Evolutionary conservation across 2,329 filamentous ascomycete species (phyloP).

Genomic region (Penicillium sp.): DNA sequence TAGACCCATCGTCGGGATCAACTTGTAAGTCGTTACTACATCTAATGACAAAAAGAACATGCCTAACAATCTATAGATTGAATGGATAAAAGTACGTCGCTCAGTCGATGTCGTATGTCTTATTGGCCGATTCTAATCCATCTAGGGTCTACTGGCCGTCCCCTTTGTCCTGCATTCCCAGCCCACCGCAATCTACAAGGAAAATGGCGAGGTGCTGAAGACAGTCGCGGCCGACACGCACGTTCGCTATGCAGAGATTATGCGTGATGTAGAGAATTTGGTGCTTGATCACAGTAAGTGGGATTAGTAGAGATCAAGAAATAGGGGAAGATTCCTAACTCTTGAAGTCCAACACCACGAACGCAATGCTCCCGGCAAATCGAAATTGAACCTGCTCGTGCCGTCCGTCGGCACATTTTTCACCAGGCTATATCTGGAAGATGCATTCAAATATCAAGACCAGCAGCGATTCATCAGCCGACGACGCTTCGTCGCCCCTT

Average conservation of each 20-base stretch:
- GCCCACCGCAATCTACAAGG: conserved; percentile 80
- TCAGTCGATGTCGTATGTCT: not conserved
- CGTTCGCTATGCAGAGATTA: conserved; percentile 88
- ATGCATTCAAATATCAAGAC: conserved; percentile 91
- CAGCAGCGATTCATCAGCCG: conserved; percentile 80
- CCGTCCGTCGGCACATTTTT: conserved; percentile 93
- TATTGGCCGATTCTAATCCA: conserved; percentile 13
- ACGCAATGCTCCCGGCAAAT: conserved; percentile 64
- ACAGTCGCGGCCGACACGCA: conserved; percentile 78
- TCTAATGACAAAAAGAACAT: not conserved
- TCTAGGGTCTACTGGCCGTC: conserved; percentile 73
- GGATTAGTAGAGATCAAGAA: not conserved
- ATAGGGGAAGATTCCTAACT: not conserved
- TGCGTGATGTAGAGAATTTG: conserved; percentile 87
- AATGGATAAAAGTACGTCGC: conserved; percentile 80
- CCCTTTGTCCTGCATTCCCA: conserved; percentile 97
- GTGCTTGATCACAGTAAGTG: conserved; percentile 81
- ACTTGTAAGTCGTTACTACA: conserved; percentile 54
- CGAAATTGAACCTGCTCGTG: conserved; percentile 88
- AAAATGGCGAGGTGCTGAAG: conserved; percentile 59
- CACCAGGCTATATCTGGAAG: conserved; percentile 78
- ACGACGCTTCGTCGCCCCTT: conserved; percentile 87
- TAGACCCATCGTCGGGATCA: conserved; percentile 88
- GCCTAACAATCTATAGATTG: conserved; percentile 47
- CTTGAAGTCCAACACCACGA: conserved; percentile 69